Percentiles rank a stretch among this genome's conserved stretches.
phyloP scores from a whole-genome alignment of 768 basidiomycete species.

The Russula emetica region DNA sequence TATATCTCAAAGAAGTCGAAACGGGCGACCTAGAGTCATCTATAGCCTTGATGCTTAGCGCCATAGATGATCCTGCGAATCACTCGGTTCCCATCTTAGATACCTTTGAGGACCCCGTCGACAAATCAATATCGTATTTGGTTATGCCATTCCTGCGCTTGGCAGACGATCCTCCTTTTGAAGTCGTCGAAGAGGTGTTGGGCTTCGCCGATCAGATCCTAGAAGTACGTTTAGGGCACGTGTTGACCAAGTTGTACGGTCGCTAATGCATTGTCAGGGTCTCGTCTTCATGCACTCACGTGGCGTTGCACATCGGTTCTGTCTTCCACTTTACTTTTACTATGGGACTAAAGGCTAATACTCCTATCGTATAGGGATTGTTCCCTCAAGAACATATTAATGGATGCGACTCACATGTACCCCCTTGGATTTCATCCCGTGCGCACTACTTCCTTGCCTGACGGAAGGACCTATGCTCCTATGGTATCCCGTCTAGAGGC shows the following conservation, averaged over 20 bases:
- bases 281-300: constrained; percentile 25
- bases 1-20: constrained; percentile 34
- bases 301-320: constrained; percentile 23
- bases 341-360: background rate
- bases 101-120: constrained; percentile 1
- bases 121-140: constrained; percentile 14
- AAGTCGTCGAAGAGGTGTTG: constrained; percentile 8
- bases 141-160: constrained; percentile 25
- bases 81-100: constrained; percentile 25
- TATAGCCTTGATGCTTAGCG: constrained; percentile 23
- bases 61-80: constrained; percentile 5
- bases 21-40: constrained; percentile 20
- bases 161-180: background rate
- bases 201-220: constrained; percentile 24
- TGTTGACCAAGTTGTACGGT: background rate
- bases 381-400: constrained; percentile 8
- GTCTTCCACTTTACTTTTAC: background rate
- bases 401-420: constrained; percentile 21
- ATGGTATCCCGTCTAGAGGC: background rate
- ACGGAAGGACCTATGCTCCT: background rate
- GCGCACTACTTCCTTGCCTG: background rate
- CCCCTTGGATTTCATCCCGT: constrained; percentile 24
- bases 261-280: constrained; percentile 11
- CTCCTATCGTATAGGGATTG: background rate
- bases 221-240: background rate